Evolutionary conservation across 148 eudicot species (phyloP).

Genomic region (Suaeda aralocaspica): DNA sequence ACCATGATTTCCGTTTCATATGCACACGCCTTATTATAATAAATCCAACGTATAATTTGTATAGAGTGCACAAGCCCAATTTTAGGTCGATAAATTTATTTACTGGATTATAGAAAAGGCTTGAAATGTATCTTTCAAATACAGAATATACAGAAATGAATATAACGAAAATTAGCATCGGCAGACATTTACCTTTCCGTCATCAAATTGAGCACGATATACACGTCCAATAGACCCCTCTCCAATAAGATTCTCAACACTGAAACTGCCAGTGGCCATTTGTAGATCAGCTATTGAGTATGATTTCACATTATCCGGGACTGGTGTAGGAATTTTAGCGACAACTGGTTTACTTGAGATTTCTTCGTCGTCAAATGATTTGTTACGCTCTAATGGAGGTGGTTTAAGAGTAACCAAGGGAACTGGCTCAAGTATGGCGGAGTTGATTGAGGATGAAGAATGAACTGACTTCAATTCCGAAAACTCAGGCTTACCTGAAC

Average conservation of each 20-base stretch:
- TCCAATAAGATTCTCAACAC: constrained; percentile 67
- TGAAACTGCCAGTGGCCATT: constrained; percentile 89
- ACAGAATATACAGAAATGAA: not conserved
- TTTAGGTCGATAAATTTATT: not conserved
- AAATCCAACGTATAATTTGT: not conserved
- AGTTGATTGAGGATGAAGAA: constrained; percentile 40
- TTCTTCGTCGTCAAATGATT: constrained; percentile 78
- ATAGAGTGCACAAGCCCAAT: not conserved
- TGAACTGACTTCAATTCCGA: constrained; percentile 59
- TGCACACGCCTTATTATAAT: no score
- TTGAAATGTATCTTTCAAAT: not conserved
- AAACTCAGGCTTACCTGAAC: constrained; percentile 11
- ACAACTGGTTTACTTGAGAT: constrained; percentile 42
- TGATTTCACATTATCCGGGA: constrained; percentile 53
- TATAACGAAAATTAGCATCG: not conserved
- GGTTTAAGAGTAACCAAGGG: constrained; percentile 58
- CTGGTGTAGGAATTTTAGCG: constrained; percentile 50
- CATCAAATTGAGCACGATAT: constrained; percentile 67
- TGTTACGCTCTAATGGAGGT: constrained; percentile 61
- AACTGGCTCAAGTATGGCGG: constrained; percentile 47
- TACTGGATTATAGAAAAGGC: not conserved
- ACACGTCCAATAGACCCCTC: constrained; percentile 96
- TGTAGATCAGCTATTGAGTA: constrained; percentile 95
- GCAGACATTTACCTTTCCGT: constrained; percentile 61
- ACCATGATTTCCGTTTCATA: no score